These are phyloP conservation scores for Pestalotiopsis sp. DNA, from an alignment of 2,329 filamentous ascomycete genomes.

Conservation along the genomic window DNA sequence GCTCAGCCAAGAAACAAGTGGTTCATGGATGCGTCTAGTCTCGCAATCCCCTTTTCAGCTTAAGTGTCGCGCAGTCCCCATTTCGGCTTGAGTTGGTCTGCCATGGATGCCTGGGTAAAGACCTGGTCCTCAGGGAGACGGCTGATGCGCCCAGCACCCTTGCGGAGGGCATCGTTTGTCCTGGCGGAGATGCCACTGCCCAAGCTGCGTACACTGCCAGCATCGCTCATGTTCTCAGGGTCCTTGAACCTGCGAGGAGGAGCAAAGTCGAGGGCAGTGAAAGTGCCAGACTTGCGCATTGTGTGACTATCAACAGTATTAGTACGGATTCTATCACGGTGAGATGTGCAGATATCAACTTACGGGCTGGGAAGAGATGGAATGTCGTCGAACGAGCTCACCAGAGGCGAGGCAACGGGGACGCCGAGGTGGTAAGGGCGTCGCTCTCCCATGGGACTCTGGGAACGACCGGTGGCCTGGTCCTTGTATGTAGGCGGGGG, in stretches of 20 bases:
- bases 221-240: slow-evolving; percentile 61
- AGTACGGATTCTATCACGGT: slow-evolving; percentile 7
- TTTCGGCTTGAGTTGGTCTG: slow-evolving; percentile 60
- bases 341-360: slow-evolving; percentile 45
- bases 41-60: background rate
- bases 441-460: slow-evolving; percentile 66
- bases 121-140: slow-evolving; percentile 81
- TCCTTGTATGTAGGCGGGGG: slow-evolving; percentile 72
- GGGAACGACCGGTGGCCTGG: slow-evolving; percentile 68
- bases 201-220: slow-evolving; percentile 72
- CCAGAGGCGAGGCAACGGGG: slow-evolving; percentile 76
- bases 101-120: slow-evolving; percentile 72
- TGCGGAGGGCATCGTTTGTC: slow-evolving; percentile 73
- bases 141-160: slow-evolving; percentile 84
- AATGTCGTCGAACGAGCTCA: slow-evolving; percentile 85
- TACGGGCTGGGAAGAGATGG: slow-evolving; percentile 86
- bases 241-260: slow-evolving; percentile 76
- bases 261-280: slow-evolving; percentile 80
- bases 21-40: slow-evolving; percentile 27
- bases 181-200: slow-evolving; percentile 75
- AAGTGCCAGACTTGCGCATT: slow-evolving; percentile 76
- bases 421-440: slow-evolving; percentile 76
- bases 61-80: slow-evolving; percentile 52
- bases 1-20: slow-evolving; percentile 8
- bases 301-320: slow-evolving; percentile 56